These are phyloP conservation scores for Hericium alpestre DNA, from an alignment of 768 basidiomycete species.

Conservation along the genomic window DNA sequence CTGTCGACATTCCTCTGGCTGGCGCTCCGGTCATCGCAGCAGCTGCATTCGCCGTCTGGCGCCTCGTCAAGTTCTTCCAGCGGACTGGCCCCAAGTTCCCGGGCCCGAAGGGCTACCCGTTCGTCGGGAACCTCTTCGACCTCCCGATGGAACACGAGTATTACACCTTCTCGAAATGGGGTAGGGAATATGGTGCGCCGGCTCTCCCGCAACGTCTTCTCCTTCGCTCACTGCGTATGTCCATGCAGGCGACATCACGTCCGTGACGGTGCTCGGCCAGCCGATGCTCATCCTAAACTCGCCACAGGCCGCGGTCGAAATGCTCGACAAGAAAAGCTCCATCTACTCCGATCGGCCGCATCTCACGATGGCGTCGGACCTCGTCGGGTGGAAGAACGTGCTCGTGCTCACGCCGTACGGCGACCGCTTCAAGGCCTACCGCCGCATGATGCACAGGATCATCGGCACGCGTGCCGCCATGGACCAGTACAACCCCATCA, in stretches of 20 bases:
- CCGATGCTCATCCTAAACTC: conserved; percentile 17
- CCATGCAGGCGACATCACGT: conserved; percentile 15
- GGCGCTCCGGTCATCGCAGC: conserved; percentile 4
- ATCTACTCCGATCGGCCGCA: conserved; percentile 17
- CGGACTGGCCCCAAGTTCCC: conserved; percentile 6
- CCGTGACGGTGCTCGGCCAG: conserved; percentile 15
- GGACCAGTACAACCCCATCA: conserved; percentile 8
- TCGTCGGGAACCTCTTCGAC: conserved; percentile 14
- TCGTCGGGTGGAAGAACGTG: conserved; percentile 12
- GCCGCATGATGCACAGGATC: conserved; percentile 12
- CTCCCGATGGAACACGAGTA: conserved; percentile 11
- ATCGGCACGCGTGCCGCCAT: conserved; percentile 11
- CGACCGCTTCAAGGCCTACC: conserved; percentile 13
- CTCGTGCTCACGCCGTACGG: conserved; percentile 14
- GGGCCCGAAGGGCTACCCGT: conserved; percentile 9
- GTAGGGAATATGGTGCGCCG: conserved; percentile 10
- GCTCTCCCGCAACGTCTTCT: neutral
- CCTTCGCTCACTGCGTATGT: neutral
- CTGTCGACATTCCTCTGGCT: conserved; percentile 1
- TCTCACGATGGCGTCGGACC: conserved; percentile 14
- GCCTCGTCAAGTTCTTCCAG: conserved; percentile 7
- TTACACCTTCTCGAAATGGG: conserved; percentile 8
- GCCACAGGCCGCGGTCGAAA: conserved; percentile 10
- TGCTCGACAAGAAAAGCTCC: conserved; percentile 18
- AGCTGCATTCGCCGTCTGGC: conserved; percentile 7